These are phyloP conservation scores for Trichoderma atroviride DNA, from an alignment of 2,329 filamentous ascomycete genomes.

Conservation along the genomic window DNA sequence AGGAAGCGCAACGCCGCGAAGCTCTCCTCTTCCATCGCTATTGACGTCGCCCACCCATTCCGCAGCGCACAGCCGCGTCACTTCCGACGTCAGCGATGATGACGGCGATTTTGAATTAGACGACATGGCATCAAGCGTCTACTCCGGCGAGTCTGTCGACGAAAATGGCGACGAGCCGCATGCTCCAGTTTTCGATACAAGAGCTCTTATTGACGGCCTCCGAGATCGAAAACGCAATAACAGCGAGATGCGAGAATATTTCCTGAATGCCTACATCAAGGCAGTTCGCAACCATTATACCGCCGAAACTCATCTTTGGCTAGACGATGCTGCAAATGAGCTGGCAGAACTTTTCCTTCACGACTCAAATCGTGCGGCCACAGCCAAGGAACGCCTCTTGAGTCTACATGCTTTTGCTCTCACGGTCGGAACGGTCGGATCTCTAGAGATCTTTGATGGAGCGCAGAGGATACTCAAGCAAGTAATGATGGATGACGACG, in stretches of 20 bases:
- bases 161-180: conserved; percentile 68
- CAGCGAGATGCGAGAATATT: conserved; percentile 65
- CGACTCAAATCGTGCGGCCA: conserved; percentile 70
- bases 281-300: conserved; percentile 57
- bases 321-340: conserved; percentile 57
- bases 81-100: conserved; percentile 62
- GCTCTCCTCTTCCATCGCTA: conserved; percentile 62
- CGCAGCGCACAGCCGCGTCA: conserved; percentile 61
- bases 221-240: conserved; percentile 77
- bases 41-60: conserved; percentile 62
- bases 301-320: conserved; percentile 47
- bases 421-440: conserved; percentile 69
- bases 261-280: conserved; percentile 40
- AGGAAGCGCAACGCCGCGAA: conserved; percentile 59
- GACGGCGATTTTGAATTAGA: conserved; percentile 45
- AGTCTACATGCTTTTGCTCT: conserved; percentile 74
- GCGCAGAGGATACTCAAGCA: conserved; percentile 39
- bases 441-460: conserved; percentile 43
- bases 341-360: conserved; percentile 68
- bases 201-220: conserved; percentile 70
- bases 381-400: conserved; percentile 67
- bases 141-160: conserved; percentile 48
- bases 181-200: conserved; percentile 58
- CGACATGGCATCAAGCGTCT: conserved; percentile 48
- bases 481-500: conserved; percentile 57